Evolutionary conservation across 371 early-diverging fungal species (phyloP), one percentile per base, ranked within the genome.

Genomic region (Mortierella sp.): DNA sequence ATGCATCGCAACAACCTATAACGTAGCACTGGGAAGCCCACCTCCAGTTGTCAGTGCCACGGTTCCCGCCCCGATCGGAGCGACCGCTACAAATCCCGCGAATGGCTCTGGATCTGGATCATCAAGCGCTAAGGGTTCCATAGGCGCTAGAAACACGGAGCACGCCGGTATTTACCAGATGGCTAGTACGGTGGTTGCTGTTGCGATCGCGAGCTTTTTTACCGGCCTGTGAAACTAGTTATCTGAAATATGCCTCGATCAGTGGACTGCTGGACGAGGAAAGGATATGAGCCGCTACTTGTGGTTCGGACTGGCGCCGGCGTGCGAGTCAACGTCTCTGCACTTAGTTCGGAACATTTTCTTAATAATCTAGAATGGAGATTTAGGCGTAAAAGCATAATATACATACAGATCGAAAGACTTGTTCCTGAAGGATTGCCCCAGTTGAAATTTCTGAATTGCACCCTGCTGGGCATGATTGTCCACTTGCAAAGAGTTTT

Each of bases 1-100:
- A 9, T 72, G 72, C 23, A 26, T 72, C 23, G n/a, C 41, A 6
- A 50, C 23, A 24, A 44, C 41, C 24, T 72, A 72, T 41, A 54
- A 62, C 30, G 51, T 72, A 9, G 52, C 62, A 24, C 9, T 31
- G 21, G 44, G 47, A 26, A 14, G 12, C 12, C 39, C 55, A n/a
- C 52, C 65, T 2, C 39, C 64, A 17, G 14, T 21, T 15, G 30
- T 31, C 42, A 47, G 52, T 14, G 28, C 46, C 12, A 24, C 44
- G 0, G 48, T n/a, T 27, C 26, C 57, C 15, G 12, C 43, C 2
- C 23, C 48, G 39, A 41, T 27, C 43, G 15, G 31, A 21, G 39
- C 44, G 32, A 28, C 51, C 14, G 17, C 51, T 27, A 23, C 50
- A 19, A 14, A 27, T 19, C n/a, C 37, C 26, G 37, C 39, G 26